These are phyloP conservation scores for Diaporthe sp. DNA, from an alignment of 2,329 filamentous ascomycete species.

Conservation along the genomic window DNA sequence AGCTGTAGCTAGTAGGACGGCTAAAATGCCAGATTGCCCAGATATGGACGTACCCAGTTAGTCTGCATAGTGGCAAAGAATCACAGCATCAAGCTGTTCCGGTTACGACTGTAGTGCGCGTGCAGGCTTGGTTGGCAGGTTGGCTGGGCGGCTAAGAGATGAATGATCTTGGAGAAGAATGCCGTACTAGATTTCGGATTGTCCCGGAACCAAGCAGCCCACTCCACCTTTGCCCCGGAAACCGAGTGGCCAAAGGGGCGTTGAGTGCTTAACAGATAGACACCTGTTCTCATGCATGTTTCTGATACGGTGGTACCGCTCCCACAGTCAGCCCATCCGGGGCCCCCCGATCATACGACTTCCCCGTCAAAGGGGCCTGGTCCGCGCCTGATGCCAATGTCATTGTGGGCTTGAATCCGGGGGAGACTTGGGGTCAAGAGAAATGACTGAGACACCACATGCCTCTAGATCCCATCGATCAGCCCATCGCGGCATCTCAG, in stretches of 20 bases:
- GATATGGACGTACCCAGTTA: neutral
- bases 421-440: conserved; percentile 28
- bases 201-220: conserved; percentile 27
- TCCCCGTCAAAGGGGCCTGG: conserved; percentile 34
- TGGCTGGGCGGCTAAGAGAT: conserved; percentile 8
- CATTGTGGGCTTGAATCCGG: conserved; percentile 39
- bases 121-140: neutral
- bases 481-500: conserved; percentile 36
- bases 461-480: conserved; percentile 36
- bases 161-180: neutral
- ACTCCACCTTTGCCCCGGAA: conserved; percentile 29
- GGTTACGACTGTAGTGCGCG: neutral
- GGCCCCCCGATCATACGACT: conserved; percentile 41
- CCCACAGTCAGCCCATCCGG: conserved; percentile 40
- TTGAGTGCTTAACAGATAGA: neutral
- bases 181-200: conserved; percentile 15
- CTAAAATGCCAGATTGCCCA: neutral
- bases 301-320: neutral
- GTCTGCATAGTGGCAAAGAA: neutral
- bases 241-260: neutral
- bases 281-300: rapidly evolving
- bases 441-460: conserved; percentile 34
- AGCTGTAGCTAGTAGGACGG: neutral
- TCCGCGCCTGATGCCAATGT: conserved; percentile 38
- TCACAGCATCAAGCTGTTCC: conserved; percentile 1